Percentiles rank a stretch among this genome's conserved stretches.
Conservation (phyloP, 495 filamentous ascomycete species). For the Lophium mytilinum region DNA sequence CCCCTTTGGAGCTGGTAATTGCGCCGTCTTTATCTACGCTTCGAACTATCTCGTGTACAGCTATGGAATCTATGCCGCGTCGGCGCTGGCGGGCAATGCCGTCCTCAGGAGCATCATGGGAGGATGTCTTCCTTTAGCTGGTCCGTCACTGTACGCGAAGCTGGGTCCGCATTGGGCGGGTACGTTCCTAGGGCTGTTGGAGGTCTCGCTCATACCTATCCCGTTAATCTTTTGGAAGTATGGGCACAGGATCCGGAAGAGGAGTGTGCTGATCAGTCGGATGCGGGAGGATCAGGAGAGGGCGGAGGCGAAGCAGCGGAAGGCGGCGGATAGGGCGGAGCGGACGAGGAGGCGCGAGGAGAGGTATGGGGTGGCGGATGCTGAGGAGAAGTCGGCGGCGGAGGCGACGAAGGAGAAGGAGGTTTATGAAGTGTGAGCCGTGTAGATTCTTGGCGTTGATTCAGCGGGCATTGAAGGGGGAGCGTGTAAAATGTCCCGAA, state of each 20-base stretch:
- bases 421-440: background rate
- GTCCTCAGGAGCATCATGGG: slow-evolving; percentile 62
- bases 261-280: slow-evolving; percentile 54
- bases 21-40: slow-evolving; percentile 70
- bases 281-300: slow-evolving; percentile 65
- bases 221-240: slow-evolving; percentile 73
- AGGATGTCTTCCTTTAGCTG: slow-evolving; percentile 65
- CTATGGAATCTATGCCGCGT: slow-evolving; percentile 73
- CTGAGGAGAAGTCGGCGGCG: background rate
- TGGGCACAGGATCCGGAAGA: slow-evolving; percentile 58
- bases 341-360: slow-evolving; percentile 20
- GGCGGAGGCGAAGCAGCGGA: slow-evolving; percentile 42
- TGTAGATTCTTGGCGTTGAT: too few species aligned
- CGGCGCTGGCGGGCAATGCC: slow-evolving; percentile 68
- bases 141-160: slow-evolving; percentile 58
- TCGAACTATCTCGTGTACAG: slow-evolving; percentile 67
- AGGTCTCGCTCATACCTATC: slow-evolving; percentile 65
- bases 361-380: slow-evolving; percentile 5
- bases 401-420: background rate
- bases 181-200: slow-evolving; percentile 62
- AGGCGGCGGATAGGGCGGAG: slow-evolving; percentile 30
- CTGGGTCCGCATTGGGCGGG: slow-evolving; percentile 73
- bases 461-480: too few species aligned
- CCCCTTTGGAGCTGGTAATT: slow-evolving; percentile 72
- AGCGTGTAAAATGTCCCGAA: too few species aligned